Percentiles rank a stretch among this genome's conserved stretches.
Evolutionary conservation across 2,329 filamentous ascomycete genomes (phyloP).

Genomic region (Diaporthe humulicola): DNA sequence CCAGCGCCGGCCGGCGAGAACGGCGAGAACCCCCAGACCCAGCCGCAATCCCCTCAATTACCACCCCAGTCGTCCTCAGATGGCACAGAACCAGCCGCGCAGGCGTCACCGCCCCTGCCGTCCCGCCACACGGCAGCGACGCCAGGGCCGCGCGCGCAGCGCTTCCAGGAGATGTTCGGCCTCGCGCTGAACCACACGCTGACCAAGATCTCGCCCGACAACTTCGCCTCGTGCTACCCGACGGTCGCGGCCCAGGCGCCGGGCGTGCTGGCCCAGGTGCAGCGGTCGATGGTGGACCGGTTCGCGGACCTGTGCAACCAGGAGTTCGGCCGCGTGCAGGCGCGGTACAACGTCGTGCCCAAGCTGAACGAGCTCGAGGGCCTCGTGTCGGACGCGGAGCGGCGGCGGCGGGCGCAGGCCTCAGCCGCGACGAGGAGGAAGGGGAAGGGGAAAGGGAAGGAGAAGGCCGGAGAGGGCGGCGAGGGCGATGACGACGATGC

Average conservation of each 20-base stretch:
- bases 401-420: conserved; percentile 43
- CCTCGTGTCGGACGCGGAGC: conserved; percentile 65
- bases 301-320: conserved; percentile 66
- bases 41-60: neutral
- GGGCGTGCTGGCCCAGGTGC: conserved; percentile 65
- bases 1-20: conserved; percentile 7
- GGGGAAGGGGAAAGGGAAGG: conserved; percentile 6
- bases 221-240: conserved; percentile 73
- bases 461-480: neutral
- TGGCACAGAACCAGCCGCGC: conserved; percentile 17
- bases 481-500: neutral
- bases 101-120: conserved; percentile 56
- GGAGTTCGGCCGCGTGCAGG: conserved; percentile 70
- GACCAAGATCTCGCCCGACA: conserved; percentile 66
- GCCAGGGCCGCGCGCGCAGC: conserved; percentile 69
- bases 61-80: conserved; percentile 22
- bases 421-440: conserved; percentile 3
- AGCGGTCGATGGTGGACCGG: conserved; percentile 69
- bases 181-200: conserved; percentile 67
- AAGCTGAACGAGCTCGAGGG: conserved; percentile 71
- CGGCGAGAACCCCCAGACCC: conserved; percentile 16
- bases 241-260: conserved; percentile 67
- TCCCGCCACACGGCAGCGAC: conserved; percentile 57
- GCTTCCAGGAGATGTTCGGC: conserved; percentile 67
- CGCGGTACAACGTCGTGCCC: conserved; percentile 64